Evolutionary conservation across 2,329 filamentous ascomycete species (phyloP).

Genomic region (Juglanconis sp.): DNA sequence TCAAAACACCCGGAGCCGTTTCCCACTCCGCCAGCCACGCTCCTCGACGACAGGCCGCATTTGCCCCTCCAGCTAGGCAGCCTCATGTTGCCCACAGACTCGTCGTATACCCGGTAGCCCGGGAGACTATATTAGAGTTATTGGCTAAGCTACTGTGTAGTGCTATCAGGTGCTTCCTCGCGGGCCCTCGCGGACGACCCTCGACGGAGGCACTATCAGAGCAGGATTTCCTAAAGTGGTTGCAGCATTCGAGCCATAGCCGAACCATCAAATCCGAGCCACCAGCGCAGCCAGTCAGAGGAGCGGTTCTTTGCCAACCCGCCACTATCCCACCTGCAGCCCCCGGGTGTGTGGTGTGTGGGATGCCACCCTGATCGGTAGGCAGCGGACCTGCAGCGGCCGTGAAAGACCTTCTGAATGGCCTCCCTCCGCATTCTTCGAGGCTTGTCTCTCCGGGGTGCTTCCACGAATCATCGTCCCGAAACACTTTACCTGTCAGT

Average conservation of each 20-base stretch:
- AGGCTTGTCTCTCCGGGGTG: neutral
- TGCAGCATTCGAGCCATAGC: slow-evolving; percentile 6
- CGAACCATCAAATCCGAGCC: neutral
- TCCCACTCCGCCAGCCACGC: neutral
- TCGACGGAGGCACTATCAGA: too few relatives aligned
- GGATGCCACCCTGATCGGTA: slow-evolving; percentile 13
- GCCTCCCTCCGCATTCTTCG: neutral
- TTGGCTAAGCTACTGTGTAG: too few relatives aligned
- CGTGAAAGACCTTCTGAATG: neutral
- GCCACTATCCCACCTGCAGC: slow-evolving; percentile 10
- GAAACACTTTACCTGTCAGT: neutral
- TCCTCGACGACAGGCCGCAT: neutral
- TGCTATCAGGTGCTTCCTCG: too few relatives aligned
- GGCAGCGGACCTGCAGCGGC: slow-evolving; percentile 6
- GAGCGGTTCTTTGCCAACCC: neutral
- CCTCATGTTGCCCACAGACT: neutral
- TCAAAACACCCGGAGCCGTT: neutral
- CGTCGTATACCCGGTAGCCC: too few relatives aligned
- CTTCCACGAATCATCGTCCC: slow-evolving; percentile 11
- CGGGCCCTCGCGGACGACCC: too few relatives aligned
- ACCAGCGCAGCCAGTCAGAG: slow-evolving; percentile 10
- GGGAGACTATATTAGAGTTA: too few relatives aligned
- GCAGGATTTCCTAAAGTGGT: slow-evolving; percentile 3
- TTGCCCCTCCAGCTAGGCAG: slow-evolving; percentile 5
- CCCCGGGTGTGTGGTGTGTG: slow-evolving; percentile 6